Base-by-base conservation (phyloP, 2,329 filamentous ascomycete species). In the Coleophoma cylindrospora region DNA sequence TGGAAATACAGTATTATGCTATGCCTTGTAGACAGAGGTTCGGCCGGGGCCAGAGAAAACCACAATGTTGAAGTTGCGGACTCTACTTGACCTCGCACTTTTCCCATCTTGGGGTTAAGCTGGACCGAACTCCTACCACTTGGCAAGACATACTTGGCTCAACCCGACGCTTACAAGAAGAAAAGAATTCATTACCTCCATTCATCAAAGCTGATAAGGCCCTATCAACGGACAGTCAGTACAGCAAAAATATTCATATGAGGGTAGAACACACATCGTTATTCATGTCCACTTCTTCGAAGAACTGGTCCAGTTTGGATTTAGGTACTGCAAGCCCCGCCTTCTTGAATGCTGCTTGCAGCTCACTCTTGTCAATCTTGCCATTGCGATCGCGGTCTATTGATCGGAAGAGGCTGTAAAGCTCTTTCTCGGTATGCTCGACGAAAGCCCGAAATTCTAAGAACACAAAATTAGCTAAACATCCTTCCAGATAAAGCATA, bases 391-490 rank as follows among this genome's bases (percentile, higher is more conserved):
- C 86, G 58, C 79, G 80, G 67, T 99, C 94, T 63, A 99, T 96
- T 56, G 81, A 84, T 60, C 83, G 79, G 71, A 99, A 99, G 19
- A 99, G 81, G 48, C 79, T 69, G 68, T 82, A 85, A 12, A 99
- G 81, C 67, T 96, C 86, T 53, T 80, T 80, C 69, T 99, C 94
- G 40, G 94, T 91, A 52, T 88, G 80, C 62, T 91, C 81, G 64
- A 97, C 90, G 64, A 97, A 97, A 40, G 76, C 78, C 57, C 85
- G 86, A 65, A 99, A 99, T 73, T 99, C 94, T 94, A 66, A 34
- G 32, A 21, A 17, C 37, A 15, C 40, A 10, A 33, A 22, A 21
- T 45, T 50, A 36, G 45, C 40, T 46, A 40, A 50, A 38, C 49
- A 47, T 33, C 40, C 45, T 33, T 46, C 45, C 47, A 44, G 40